Percentiles rank a stretch among this genome's conserved stretches.
Evolutionary conservation across 371 early-diverging fungal genomes (phyloP).

Genomic region (Zychaea mexicana): DNA sequence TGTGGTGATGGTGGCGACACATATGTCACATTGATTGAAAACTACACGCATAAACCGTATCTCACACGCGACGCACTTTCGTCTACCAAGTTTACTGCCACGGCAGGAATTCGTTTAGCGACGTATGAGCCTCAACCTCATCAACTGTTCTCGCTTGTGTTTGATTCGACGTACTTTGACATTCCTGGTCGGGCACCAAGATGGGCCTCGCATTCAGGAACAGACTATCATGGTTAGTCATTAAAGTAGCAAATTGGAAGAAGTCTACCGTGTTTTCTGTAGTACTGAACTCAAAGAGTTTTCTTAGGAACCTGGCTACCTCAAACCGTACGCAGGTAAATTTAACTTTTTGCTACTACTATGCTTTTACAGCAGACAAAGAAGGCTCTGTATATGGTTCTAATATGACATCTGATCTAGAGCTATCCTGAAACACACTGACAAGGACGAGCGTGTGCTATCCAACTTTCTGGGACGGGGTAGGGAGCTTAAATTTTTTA

Average conservation of each 20-base stretch:
- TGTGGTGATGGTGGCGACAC: conserved; percentile 20
- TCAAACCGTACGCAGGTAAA: conserved; percentile 82
- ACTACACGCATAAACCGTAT: conserved; percentile 80
- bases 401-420: conserved; percentile 31
- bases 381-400: too few relatives aligned
- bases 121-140: conserved; percentile 79
- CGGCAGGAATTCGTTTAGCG: conserved; percentile 46
- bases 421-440: conserved; percentile 76
- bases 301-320: conserved; percentile 87
- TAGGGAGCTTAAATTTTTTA: conserved; percentile 1
- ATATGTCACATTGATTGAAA: conserved; percentile 70
- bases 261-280: background rate
- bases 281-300: background rate
- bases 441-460: conserved; percentile 75
- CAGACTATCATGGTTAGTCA: conserved; percentile 92
- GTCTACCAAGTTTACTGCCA: conserved; percentile 43
- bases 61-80: conserved; percentile 71
- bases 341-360: too few relatives aligned
- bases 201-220: conserved; percentile 90
- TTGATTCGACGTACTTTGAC: conserved; percentile 85
- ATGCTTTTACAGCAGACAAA: too few relatives aligned
- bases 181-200: conserved; percentile 90
- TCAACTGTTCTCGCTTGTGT: conserved; percentile 78
- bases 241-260: too few relatives aligned
- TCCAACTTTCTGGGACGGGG: conserved; percentile 93